Base-by-base conservation (phyloP, 345 rosid genomes). In the Syzygium jambos region DNA sequence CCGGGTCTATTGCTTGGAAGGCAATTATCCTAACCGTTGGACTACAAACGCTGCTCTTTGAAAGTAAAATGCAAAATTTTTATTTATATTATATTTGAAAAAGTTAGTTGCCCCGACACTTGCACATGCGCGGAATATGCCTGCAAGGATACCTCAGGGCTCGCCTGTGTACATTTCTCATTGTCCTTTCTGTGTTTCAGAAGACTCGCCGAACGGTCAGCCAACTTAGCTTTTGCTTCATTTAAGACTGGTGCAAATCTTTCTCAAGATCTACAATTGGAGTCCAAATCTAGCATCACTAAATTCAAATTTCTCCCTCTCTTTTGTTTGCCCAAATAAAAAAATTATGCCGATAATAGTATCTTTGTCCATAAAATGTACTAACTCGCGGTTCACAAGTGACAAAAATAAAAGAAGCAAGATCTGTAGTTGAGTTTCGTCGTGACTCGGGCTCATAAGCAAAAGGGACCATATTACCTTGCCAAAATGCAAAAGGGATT, bases 11-110 rank as follows among this genome's bases (percentile, higher is more conserved):
- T 95, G 93, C 93, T 95, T 93, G 94, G 97, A 93, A 95, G 98
- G 94, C 95, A 94, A 95, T 92, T 94, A 95, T 95, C 97, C 95
- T 95, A 89, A 94, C 97, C 96, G 94, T 95, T 94, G 98, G 95
- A 95, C 98, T 94, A 93, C 96, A 95, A 88, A 94, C 95, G 88
- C 93, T 13, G 7, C 3, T 11, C 2, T 30, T 10, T 27, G 16
- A 23, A 1, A 10, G 0, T 0, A 3, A 0, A 5, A 10, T 57
- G n/a, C 14, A 57, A 1, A 23, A 1, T 0, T 57, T 6, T 5
- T 5, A 4, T 43, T 43, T 43, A 43, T 43, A 43, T 43, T 43
- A 43, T 5, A 43, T 43, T 43, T 6, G 46, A 43, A 65, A 29
- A 15, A 34, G 78, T 17, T 9, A 4, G 6, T 17, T 17, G 2